Conservation (phyloP, 352 stramenopile genomes). For the Globisporangium sylvaticum region DNA sequence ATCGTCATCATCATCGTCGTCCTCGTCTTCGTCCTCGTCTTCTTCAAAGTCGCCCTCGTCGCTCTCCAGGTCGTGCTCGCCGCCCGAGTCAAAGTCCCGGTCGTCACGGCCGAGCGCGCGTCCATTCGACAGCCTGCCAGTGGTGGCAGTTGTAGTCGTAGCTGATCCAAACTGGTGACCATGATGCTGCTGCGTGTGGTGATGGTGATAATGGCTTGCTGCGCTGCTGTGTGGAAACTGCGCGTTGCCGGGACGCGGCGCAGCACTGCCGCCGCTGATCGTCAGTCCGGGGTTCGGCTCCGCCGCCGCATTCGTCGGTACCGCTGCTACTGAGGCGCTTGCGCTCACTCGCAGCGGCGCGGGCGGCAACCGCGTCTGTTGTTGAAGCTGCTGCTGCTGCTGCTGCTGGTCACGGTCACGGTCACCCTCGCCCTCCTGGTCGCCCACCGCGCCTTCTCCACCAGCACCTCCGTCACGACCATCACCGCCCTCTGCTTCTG, state of each 20-base stretch:
- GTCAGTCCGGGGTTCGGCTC: conserved; percentile 1
- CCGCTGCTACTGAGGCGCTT: neutral
- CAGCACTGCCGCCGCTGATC: conserved; percentile 7
- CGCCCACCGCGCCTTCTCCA: neutral
- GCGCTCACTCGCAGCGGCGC: neutral
- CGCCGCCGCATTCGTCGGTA: neutral
- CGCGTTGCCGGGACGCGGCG: neutral
- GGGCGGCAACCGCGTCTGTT: neutral
- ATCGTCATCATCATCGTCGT: conserved; percentile 47
- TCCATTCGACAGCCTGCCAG: neutral
- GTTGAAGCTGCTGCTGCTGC: neutral
- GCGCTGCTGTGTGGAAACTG: neutral
- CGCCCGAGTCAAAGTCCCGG: conserved; percentile 13
- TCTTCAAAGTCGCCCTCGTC: conserved; percentile 18
- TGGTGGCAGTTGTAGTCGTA: neutral
- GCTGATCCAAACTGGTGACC: neutral
- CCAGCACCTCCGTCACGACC: neutral
- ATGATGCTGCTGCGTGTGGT: conserved; percentile 2
- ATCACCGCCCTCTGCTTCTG: neutral
- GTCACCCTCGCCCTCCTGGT: neutral
- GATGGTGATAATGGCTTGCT: neutral
- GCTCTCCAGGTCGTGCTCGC: conserved; percentile 17
- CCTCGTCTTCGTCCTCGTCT: conserved; percentile 26
- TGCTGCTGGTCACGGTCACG: neutral
- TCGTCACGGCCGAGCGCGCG: conserved; percentile 10